Percentiles rank a stretch among this genome's conserved stretches.
Conservation (phyloP, 2,329 filamentous ascomycete species). For the Botrytis squamosa region DNA sequence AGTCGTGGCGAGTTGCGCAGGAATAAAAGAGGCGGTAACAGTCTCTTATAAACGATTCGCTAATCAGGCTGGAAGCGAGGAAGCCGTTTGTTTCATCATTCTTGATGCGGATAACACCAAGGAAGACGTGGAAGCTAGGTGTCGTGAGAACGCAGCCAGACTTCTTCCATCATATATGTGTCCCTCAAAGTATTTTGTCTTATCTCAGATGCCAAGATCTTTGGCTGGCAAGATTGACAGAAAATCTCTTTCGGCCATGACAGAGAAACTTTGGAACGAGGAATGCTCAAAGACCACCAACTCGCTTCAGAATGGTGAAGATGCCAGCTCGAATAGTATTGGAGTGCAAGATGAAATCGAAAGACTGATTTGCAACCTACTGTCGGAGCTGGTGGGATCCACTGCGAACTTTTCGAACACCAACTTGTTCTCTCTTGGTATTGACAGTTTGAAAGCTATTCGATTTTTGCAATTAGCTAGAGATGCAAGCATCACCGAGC, state of each 20-base stretch:
- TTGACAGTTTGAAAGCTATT: conserved; percentile 13
- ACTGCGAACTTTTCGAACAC: background rate
- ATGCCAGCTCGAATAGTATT: background rate
- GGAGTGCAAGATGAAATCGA: background rate
- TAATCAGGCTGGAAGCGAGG: conserved; percentile 9
- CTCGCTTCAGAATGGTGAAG: background rate
- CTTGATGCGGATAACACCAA: background rate
- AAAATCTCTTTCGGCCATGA: conserved; percentile 1
- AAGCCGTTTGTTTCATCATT: conserved; percentile 13
- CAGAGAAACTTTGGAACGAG: background rate
- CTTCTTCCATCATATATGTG: conserved; percentile 6
- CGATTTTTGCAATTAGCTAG: conserved; percentile 9
- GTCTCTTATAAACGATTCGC: conserved; percentile 14
- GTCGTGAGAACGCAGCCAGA: background rate
- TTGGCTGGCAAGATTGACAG: conserved; percentile 17
- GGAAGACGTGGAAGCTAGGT: background rate
- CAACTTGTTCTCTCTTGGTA: conserved; percentile 2
- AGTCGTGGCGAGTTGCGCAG: background rate
- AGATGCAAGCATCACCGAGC: conserved; percentile 1
- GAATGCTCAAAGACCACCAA: background rate
- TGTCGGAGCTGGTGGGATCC: background rate
- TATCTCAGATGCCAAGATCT: conserved; percentile 11
- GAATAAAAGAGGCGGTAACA: conserved; percentile 12
- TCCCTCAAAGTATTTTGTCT: conserved; percentile 7
- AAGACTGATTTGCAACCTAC: background rate